Evolutionary conservation across 441 rosid species (phyloP).

Genomic region (Adansonia rubrostipa): DNA sequence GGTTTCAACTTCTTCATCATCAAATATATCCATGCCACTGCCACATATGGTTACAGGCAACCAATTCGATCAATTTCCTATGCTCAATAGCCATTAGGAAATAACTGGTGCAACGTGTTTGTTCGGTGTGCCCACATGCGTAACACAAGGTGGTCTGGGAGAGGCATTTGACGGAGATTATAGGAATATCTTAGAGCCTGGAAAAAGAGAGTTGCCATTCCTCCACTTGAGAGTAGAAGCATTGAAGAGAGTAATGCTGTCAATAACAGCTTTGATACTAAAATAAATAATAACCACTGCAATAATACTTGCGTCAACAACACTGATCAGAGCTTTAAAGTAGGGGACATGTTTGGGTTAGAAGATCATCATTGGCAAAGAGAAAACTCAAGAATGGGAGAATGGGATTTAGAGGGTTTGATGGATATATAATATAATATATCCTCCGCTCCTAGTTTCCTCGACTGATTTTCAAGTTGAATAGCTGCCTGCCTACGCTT

Average conservation of each 20-base stretch:
- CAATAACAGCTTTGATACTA: conserved; percentile 30
- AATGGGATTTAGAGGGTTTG: conserved; percentile 70
- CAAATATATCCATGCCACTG: conserved; percentile 37
- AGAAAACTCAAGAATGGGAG: conserved; percentile 62
- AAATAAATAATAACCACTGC: conserved; percentile 30
- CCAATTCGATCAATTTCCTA: conserved; percentile 42
- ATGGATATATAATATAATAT: conserved; percentile 40
- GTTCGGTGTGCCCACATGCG: conserved; percentile 35
- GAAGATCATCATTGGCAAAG: conserved; percentile 52
- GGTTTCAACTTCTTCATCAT: conserved; percentile 50
- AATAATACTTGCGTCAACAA: conserved; percentile 59
- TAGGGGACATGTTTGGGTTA: conserved; percentile 46
- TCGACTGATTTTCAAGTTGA: conserved; percentile 61
- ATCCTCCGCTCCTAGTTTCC: conserved; percentile 50
- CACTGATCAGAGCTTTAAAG: conserved; percentile 40
- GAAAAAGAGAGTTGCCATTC: conserved; percentile 46
- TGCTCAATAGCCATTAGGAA: conserved; percentile 36
- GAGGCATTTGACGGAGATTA: conserved; percentile 35
- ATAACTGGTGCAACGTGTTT: conserved; percentile 35
- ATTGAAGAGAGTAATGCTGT: neutral
- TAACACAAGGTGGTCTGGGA: conserved; percentile 21
- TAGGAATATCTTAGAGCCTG: conserved; percentile 36
- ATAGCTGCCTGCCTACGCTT: conserved; percentile 28
- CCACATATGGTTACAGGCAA: conserved; percentile 33
- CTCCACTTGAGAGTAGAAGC: conserved; percentile 48